Evolutionary conservation across 805 yeast genomes (phyloP).

Genomic region (Candida pini): DNA sequence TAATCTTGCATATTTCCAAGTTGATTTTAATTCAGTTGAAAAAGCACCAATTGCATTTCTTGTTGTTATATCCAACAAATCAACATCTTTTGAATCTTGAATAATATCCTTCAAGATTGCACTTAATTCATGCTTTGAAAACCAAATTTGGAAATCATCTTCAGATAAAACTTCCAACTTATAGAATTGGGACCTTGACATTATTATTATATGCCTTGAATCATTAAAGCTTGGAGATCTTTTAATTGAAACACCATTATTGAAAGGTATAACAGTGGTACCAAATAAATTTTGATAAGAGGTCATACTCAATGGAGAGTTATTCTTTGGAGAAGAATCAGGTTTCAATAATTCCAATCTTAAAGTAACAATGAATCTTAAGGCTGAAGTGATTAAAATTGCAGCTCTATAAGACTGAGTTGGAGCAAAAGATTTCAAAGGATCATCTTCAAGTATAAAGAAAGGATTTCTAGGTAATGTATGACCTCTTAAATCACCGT

Average conservation of each 20-base stretch:
- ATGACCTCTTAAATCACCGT: conserved; percentile 60
- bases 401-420: conserved; percentile 67
- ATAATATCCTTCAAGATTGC: conserved; percentile 38
- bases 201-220: conserved; percentile 44
- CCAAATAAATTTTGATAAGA: conserved; percentile 67
- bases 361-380: conserved; percentile 59
- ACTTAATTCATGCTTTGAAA: conserved; percentile 46
- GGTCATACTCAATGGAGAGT: conserved; percentile 56
- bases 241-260: conserved; percentile 35
- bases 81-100: conserved; percentile 30
- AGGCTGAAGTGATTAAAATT: conserved; percentile 55
- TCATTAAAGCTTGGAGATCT: conserved; percentile 27
- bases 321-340: conserved; percentile 49
- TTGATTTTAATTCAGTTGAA: conserved; percentile 45
- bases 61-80: conserved; percentile 34
- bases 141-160: conserved; percentile 43
- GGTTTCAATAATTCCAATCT: conserved; percentile 49
- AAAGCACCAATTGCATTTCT: conserved; percentile 47
- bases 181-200: conserved; percentile 47
- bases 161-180: conserved; percentile 42
- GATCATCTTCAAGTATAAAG: conserved; percentile 69
- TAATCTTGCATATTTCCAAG: conserved; percentile 43
- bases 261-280: conserved; percentile 52
- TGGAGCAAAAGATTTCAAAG: conserved; percentile 51
- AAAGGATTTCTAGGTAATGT: conserved; percentile 76